Base-by-base conservation (phyloP, 2,329 filamentous ascomycete genomes). In the Trichoderma atroviride region DNA sequence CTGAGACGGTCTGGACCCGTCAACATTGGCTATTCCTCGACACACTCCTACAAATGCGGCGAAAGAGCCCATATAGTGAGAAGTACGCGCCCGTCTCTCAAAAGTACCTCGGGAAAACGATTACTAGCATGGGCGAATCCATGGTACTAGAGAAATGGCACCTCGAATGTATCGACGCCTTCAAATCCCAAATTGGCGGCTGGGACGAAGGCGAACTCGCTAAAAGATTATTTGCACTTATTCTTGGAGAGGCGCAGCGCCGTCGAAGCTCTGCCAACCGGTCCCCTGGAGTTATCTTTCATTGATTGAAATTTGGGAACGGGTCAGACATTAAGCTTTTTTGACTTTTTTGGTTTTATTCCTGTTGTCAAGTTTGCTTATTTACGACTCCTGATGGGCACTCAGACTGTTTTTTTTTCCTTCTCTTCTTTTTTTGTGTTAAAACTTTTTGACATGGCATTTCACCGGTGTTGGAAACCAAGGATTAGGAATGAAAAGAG, bases 151-250 rank as follows among this genome's bases (percentile, higher is more conserved):
- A 87, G 76, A 75, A 79, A 69, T 88, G 86, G 86, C 87, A 89
- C 70, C 76, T 88, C 22, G 86, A 89, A 70, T 82, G 88, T 66
- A 81, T 88, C 29, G 84, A 87, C 69, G 86, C 83, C 3, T 89
- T 88, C 73, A 78, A 77, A 69, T 74, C 74, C 14, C 79, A 84
- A 69, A 80, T 86, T 3, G 82, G 82, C 22, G 81, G 79, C 11
- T 88, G 86, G 86, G 82, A 84, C 27, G 86, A 84, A 72, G 78
- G 73, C 9, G 77, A 76, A 13, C 76, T 89, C 7, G 83, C 82
- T 11, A 87, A 85, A 78, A 77, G 87, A 56, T 75, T 89, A 27
- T 88, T 88, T 75, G 77, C 79, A 5, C 77, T 89, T 29, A 77
- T 88, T 2, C 76, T 87, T 0, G 86, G 84, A 1, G 86, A 87